Conservation (phyloP, 2,329 filamentous ascomycete species). For the Thermoascus crustaceus region DNA sequence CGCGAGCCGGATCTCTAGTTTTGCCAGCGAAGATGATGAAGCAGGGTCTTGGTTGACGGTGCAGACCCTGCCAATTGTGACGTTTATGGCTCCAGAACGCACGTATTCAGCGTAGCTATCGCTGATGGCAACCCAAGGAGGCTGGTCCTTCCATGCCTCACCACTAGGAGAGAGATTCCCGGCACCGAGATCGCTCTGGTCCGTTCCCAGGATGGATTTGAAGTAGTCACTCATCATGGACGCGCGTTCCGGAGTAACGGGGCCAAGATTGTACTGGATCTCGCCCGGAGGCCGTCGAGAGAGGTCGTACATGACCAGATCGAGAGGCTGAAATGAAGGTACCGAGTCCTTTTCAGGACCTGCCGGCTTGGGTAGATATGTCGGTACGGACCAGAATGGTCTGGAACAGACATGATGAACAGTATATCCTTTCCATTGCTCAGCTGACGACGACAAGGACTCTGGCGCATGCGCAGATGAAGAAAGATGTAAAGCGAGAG, state of each 20-base stretch:
- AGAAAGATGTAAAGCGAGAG: conserved; percentile 64
- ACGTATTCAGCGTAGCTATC: conserved; percentile 69
- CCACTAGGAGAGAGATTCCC: conserved; percentile 27
- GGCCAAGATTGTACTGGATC: conserved; percentile 56
- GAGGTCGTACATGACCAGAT: conserved; percentile 64
- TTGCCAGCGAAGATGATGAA: conserved; percentile 5
- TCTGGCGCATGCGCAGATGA: conserved; percentile 41
- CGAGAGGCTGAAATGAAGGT: conserved; percentile 63
- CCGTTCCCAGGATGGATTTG: conserved; percentile 34
- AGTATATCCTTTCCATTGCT: conserved; percentile 24
- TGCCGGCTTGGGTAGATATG: conserved; percentile 32
- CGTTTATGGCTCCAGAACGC: conserved; percentile 51
- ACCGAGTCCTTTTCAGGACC: conserved; percentile 39
- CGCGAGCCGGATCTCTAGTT: conserved; percentile 29
- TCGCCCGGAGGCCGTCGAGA: conserved; percentile 50
- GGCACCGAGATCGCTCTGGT: conserved; percentile 35
- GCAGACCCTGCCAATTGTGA: conserved; percentile 38
- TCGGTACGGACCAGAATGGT: conserved; percentile 65
- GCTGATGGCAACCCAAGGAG: conserved; percentile 60
- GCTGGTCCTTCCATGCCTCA: conserved; percentile 40
- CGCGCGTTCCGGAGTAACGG: conserved; percentile 53
- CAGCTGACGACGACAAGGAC: conserved; percentile 46
- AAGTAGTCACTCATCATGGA: conserved; percentile 45
- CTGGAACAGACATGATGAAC: conserved; percentile 62
- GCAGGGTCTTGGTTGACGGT: conserved; percentile 8